These are phyloP conservation scores for Zarea fungicola DNA, from an alignment of 2,329 filamentous ascomycete species.

Conservation along the genomic window DNA sequence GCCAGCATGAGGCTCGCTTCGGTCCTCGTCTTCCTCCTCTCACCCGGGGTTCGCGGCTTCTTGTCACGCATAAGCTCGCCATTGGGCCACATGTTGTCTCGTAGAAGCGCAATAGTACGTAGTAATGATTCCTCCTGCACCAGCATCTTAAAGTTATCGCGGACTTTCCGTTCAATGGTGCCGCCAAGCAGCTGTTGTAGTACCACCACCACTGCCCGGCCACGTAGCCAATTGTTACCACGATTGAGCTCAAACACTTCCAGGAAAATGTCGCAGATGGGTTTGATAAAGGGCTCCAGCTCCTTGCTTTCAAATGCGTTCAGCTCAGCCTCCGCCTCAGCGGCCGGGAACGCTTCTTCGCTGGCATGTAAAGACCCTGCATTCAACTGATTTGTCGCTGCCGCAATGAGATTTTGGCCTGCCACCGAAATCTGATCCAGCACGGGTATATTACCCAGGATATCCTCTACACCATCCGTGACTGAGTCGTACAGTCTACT, in stretches of 20 bases:
- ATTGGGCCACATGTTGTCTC: conserved; percentile 76
- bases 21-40: conserved; percentile 74
- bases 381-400: conserved; percentile 61
- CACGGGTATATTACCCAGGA: conserved; percentile 91
- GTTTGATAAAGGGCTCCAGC: conserved; percentile 92
- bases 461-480: conserved; percentile 96
- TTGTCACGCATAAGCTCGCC: conserved; percentile 49
- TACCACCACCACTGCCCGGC: conserved; percentile 91
- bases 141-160: conserved; percentile 71
- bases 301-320: conserved; percentile 89
- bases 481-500: conserved; percentile 94
- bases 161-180: conserved; percentile 91
- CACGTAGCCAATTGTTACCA: conserved; percentile 95
- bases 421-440: conserved; percentile 90
- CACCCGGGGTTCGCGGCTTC: conserved; percentile 56
- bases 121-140: conserved; percentile 74
- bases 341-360: conserved; percentile 48
- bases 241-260: conserved; percentile 92
- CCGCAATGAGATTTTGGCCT: conserved; percentile 83
- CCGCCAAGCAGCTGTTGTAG: conserved; percentile 92
- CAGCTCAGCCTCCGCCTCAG: conserved; percentile 89
- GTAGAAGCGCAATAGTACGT: conserved; percentile 68
- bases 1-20: conserved; percentile 88
- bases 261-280: conserved; percentile 95
- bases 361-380: conserved; percentile 47